Percentiles rank a stretch among this genome's conserved stretches.
These are phyloP conservation scores for Lentinula novae-zelandiae DNA, from an alignment of 1,284 basidiomycete genomes.

Conservation along the genomic window DNA sequence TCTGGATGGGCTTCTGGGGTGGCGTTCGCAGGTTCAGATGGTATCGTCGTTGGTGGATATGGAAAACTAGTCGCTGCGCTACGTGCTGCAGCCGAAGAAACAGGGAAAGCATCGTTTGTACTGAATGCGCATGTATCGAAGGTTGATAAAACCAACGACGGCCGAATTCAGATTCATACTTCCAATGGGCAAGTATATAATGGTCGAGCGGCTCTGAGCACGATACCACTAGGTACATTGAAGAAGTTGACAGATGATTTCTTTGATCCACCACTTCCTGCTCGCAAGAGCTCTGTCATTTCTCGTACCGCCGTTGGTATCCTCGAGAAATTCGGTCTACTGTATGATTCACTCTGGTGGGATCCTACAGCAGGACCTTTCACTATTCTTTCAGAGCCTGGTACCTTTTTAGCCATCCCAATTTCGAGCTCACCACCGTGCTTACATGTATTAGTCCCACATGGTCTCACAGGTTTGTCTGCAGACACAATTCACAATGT, in stretches of 20 bases:
- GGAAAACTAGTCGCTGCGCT: constrained; percentile 1
- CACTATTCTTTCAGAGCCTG: constrained; percentile 1
- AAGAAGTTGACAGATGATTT: constrained; percentile 4
- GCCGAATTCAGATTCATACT: not conserved
- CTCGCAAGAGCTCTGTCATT: not conserved
- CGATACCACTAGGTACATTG: constrained; percentile 7
- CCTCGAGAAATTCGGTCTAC: constrained; percentile 7
- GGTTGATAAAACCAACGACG: not conserved
- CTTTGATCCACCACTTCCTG: constrained; percentile 6
- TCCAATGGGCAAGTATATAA: not conserved
- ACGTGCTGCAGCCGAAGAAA: not conserved
- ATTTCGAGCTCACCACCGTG: constrained; percentile 1
- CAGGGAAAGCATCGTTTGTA: constrained; percentile 2
- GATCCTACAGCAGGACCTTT: constrained; percentile 6
- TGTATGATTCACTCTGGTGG: constrained; percentile 11
- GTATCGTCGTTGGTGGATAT: constrained; percentile 9
- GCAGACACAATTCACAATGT: constrained; percentile 2
- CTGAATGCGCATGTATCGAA: not conserved
- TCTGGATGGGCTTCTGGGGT: constrained; percentile 9
- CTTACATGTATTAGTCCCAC: constrained; percentile 7
- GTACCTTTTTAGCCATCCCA: constrained; percentile 2
- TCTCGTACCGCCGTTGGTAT: constrained; percentile 5
- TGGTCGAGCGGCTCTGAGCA: constrained; percentile 1
- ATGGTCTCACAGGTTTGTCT: not conserved
- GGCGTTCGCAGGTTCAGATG: constrained; percentile 10